Conservation (phyloP, 129 eudicot species). For the Lonicera japonica region DNA sequence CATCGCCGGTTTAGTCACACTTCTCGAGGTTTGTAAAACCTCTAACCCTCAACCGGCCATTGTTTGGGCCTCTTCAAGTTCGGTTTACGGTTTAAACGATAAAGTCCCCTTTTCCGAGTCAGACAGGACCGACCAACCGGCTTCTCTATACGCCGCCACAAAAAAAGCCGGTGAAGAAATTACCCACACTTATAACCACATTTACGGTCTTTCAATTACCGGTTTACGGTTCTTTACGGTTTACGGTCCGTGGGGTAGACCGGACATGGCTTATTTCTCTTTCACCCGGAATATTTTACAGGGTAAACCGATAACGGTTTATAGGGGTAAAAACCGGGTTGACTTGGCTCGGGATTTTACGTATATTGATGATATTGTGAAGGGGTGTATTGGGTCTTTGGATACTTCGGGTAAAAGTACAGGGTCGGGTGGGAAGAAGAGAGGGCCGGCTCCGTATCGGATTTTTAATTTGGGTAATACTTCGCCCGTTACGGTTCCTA, state of each 20-base stretch:
- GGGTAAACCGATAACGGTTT: conserved; percentile 45
- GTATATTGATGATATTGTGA: conserved; percentile 54
- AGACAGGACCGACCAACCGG: conserved; percentile 51
- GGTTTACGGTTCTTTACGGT: conserved; percentile 54
- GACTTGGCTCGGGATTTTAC: conserved; percentile 65
- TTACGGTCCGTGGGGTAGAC: conserved; percentile 65
- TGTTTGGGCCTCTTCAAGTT: conserved; percentile 60
- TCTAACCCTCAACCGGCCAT: conserved; percentile 49
- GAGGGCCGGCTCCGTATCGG: conserved; percentile 49
- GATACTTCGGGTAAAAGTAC: conserved; percentile 52
- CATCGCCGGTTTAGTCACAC: conserved; percentile 42
- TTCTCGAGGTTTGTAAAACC: conserved; percentile 36
- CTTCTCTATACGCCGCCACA: conserved; percentile 57
- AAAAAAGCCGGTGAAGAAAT: conserved; percentile 59
- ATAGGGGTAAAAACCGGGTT: conserved; percentile 42
- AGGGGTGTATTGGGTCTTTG: conserved; percentile 54
- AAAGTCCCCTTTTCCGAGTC: conserved; percentile 52
- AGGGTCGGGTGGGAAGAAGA: conserved; percentile 62
- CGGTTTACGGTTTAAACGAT: conserved; percentile 52
- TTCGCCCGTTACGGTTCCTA: conserved; percentile 60
- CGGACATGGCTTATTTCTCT: conserved; percentile 57
- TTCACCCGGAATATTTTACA: conserved; percentile 36
- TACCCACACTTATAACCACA: conserved; percentile 48
- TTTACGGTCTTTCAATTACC: conserved; percentile 49
- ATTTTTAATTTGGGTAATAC: conserved; percentile 62